Evolutionary conservation across 2,329 filamentous ascomycete genomes (phyloP), one percentile per base, ranked within the genome.

Genomic region (Truncatella angustata): DNA sequence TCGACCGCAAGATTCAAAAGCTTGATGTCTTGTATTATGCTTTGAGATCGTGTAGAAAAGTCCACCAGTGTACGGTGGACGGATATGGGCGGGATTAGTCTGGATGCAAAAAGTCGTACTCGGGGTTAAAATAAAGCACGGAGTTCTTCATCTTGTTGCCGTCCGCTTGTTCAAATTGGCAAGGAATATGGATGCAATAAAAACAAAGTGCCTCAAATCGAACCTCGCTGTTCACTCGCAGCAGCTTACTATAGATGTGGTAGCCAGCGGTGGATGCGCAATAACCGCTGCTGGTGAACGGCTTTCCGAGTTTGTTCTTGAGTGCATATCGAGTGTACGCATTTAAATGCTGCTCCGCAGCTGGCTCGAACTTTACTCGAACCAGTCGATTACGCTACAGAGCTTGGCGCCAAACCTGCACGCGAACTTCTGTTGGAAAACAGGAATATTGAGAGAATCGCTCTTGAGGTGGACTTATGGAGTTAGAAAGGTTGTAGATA

Each of bases 41-140:
- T 11, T 32, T 46, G 43, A 46, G 14, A 16, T 46, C 43, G 20
- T 23, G 21, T 18, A 46, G 16, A 10, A 14, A 46, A 30, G n/a
- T 20, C 24, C 12, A 30, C 43, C 24, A 30, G 12, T 7, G 43
- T 32, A 30, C 20, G 11, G 11, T 32, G 9, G 6, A 12, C 43
- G 4, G 3, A 12, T 12, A 4, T 11, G 2, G 5, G 10, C n/a
- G 43, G 10, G 18, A 12, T 12, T 16, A 46, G n/a, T n/a, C n/a
- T n/a, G n/a, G 43, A 18, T 46, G 43, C n/a, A 46, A 18, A 12
- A 46, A 46, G 12, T 46, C 43, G 24, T 46, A 32, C 24, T 46
- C 43, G 16, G 43, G 43, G 20, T 32, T 46, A 11, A 46, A 20
- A n/a, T 32, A 46, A 3, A 46, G 12, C 2, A 32, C 14, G n/a